Percentiles rank a stretch among this genome's conserved stretches.
Conservation (phyloP, 257 asterid species). For the Penstemon davidsonii region DNA sequence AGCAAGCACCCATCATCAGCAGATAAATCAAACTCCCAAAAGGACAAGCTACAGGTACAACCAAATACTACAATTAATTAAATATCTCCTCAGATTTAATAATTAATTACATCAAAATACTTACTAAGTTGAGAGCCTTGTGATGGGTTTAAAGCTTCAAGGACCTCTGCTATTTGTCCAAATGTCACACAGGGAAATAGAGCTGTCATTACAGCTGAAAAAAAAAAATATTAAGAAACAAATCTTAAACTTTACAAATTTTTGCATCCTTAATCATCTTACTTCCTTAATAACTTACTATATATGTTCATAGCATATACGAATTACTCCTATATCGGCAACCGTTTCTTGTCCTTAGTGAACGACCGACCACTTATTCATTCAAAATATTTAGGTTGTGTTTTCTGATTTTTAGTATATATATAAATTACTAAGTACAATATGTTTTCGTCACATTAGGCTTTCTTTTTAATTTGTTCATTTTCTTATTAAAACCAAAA, state of each 20-base stretch:
- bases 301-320: too few relatives aligned
- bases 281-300: too few relatives aligned
- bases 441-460: too few relatives aligned
- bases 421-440: too few relatives aligned
- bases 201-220: conserved; percentile 29
- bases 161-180: conserved; percentile 46
- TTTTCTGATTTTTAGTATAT: too few relatives aligned
- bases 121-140: conserved; percentile 28
- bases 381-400: too few relatives aligned
- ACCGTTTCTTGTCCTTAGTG: too few relatives aligned
- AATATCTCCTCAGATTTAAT: too few relatives aligned
- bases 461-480: too few relatives aligned
- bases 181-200: conserved; percentile 37
- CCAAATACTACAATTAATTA: background rate
- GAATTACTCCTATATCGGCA: too few relatives aligned
- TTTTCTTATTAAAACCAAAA: too few relatives aligned
- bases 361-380: too few relatives aligned
- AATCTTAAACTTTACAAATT: background rate
- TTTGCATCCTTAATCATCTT: background rate
- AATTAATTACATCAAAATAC: background rate
- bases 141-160: conserved; percentile 30
- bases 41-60: conserved; percentile 37
- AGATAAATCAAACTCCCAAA: conserved; percentile 41
- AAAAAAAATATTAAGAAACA: background rate
- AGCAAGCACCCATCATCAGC: conserved; percentile 40